Percentiles rank a stretch among this genome's conserved stretches.
These are phyloP conservation scores for Colletotrichum brevisporum DNA, from an alignment of 2,329 filamentous ascomycete species.

Conservation along the genomic window DNA sequence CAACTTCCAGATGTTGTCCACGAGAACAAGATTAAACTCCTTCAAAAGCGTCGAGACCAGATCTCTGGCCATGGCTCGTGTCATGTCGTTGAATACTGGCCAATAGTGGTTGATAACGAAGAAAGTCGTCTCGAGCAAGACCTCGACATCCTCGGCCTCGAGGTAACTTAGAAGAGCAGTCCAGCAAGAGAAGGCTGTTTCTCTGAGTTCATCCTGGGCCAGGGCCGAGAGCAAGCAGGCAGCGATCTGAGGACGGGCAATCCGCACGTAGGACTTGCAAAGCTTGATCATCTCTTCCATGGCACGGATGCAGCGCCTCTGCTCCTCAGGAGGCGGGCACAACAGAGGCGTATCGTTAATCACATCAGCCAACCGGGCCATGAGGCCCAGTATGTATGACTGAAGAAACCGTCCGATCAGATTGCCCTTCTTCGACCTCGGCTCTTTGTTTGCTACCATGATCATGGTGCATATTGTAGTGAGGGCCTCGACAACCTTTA, in stretches of 20 bases:
- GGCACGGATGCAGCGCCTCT: slow-evolving; percentile 82
- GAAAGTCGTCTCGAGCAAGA: slow-evolving; percentile 89
- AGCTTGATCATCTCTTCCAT: slow-evolving; percentile 90
- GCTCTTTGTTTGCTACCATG: slow-evolving; percentile 55
- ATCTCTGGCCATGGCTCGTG: slow-evolving; percentile 71
- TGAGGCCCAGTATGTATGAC: slow-evolving; percentile 86
- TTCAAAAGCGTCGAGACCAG: slow-evolving; percentile 77
- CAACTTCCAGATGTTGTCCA: slow-evolving; percentile 79
- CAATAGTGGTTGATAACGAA: slow-evolving; percentile 89
- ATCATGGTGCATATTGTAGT: slow-evolving; percentile 60
- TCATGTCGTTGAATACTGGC: slow-evolving; percentile 73
- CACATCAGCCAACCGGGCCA: slow-evolving; percentile 83
- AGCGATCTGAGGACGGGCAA: slow-evolving; percentile 83
- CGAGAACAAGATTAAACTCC: slow-evolving; percentile 72
- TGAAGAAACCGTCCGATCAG: slow-evolving; percentile 83
- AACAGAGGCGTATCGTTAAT: slow-evolving; percentile 77
- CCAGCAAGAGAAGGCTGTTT: slow-evolving; percentile 89
- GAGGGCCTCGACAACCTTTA: slow-evolving; percentile 63
- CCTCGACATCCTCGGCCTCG: slow-evolving; percentile 82
- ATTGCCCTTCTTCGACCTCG: slow-evolving; percentile 65
- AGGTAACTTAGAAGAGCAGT: slow-evolving; percentile 81
- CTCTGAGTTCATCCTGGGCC: slow-evolving; percentile 79
- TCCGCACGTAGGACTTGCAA: slow-evolving; percentile 79
- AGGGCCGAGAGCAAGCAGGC: slow-evolving; percentile 93
- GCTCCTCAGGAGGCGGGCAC: slow-evolving; percentile 74